Percentiles rank a stretch among this genome's conserved stretches.
Evolutionary conservation across 2,329 filamentous ascomycete genomes (phyloP).

Genomic region (Chrysosporium keratinophilum): DNA sequence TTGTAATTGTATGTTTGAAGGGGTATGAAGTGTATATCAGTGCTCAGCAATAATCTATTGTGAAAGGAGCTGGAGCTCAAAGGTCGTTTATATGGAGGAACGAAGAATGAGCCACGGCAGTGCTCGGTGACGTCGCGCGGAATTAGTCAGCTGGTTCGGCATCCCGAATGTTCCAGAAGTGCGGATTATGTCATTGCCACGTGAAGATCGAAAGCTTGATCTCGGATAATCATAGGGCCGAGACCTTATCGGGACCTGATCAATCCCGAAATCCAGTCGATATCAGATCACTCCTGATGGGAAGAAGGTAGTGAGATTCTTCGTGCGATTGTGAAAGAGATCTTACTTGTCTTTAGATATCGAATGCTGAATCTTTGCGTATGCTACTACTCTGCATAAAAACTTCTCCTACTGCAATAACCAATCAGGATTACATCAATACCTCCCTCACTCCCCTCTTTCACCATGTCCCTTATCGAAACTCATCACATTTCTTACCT

Average conservation of each 20-base stretch:
- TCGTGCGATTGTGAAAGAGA: too few relatives aligned
- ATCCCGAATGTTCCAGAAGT: constrained; percentile 31
- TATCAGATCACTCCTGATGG: too few relatives aligned
- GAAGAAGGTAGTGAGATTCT: too few relatives aligned
- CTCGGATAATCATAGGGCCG: too few relatives aligned
- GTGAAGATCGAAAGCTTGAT: constrained; percentile 3
- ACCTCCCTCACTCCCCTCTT: not conserved
- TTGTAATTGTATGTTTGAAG: constrained; percentile 25
- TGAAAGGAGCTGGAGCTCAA: not conserved
- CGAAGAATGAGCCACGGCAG: not conserved
- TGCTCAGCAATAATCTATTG: not conserved
- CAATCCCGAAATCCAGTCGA: too few relatives aligned
- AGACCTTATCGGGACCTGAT: too few relatives aligned
- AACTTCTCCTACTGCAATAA: too few relatives aligned
- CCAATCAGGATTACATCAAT: too few relatives aligned
- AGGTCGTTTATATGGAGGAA: not conserved
- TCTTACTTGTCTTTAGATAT: too few relatives aligned
- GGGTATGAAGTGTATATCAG: not conserved
- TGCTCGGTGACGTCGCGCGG: not conserved
- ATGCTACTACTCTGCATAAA: too few relatives aligned
- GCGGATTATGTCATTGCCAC: constrained; percentile 14
- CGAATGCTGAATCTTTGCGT: too few relatives aligned
- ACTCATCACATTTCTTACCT: constrained; percentile 66
- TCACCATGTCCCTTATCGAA: constrained; percentile 43
- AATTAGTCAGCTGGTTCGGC: constrained; percentile 18